Evolutionary conservation across 441 rosid genomes (phyloP).

Genomic region (Erodium moschatum): DNA sequence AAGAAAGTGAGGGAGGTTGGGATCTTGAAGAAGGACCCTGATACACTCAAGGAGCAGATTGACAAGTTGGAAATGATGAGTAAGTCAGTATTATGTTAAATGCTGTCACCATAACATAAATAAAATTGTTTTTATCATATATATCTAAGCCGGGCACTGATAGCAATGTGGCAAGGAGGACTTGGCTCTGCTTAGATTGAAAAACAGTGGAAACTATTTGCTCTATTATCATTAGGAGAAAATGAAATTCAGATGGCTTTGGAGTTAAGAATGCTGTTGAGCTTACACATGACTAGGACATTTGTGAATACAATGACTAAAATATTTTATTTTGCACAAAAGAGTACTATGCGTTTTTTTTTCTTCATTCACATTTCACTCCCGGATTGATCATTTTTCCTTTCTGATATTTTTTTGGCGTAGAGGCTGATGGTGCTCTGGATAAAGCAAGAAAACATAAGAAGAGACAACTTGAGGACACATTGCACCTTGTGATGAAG

Average conservation of each 20-base stretch:
- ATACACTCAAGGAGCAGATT: conserved; percentile 75
- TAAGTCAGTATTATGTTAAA: conserved; percentile 31
- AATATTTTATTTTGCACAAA: not conserved
- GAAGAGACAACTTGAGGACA: conserved; percentile 96
- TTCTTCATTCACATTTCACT: conserved; percentile 2
- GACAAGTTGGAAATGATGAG: conserved; percentile 84
- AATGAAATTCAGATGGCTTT: not conserved
- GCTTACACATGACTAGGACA: not conserved
- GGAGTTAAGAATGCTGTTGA: not conserved
- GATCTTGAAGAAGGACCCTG: conserved; percentile 90
- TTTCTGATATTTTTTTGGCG: conserved; percentile 23
- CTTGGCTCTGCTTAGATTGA: not conserved
- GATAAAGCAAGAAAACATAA: conserved; percentile 98
- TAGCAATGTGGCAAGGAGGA: not conserved
- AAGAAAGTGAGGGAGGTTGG: conserved; percentile 98
- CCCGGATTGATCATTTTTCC: conserved; percentile 5
- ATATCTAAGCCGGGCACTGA: not conserved
- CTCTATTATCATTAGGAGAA: not conserved
- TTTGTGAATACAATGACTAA: not conserved
- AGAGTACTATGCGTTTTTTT: not conserved
- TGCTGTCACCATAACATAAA: not conserved
- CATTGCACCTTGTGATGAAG: conserved; percentile 74
- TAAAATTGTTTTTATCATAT: not conserved
- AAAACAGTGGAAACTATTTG: not conserved
- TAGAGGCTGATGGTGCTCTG: conserved; percentile 53